phyloP scores from a whole-genome alignment of 805 yeast species.

The Limtongozyma cylindracea region DNA sequence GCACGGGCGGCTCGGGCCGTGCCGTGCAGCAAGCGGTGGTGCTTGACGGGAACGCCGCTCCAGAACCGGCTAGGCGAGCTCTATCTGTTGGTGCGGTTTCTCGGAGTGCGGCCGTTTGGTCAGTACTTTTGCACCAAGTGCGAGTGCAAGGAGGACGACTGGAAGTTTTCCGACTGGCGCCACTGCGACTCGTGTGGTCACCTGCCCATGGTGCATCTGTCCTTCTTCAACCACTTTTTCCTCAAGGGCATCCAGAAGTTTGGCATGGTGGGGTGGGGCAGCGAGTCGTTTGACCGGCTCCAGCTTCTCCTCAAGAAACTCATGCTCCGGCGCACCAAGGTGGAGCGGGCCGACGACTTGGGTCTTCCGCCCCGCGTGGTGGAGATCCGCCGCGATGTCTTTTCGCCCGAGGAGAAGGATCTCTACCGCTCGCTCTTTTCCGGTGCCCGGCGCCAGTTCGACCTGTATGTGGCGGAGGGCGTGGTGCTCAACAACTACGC shows the following conservation, averaged over 20 bases:
- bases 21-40: slow-evolving; percentile 57
- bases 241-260: slow-evolving; percentile 77
- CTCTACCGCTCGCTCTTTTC: slow-evolving; percentile 69
- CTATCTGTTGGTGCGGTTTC: slow-evolving; percentile 72
- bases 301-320: slow-evolving; percentile 51
- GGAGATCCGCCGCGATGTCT: slow-evolving; percentile 63
- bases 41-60: slow-evolving; percentile 87
- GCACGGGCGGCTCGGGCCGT: slow-evolving; percentile 74
- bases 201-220: slow-evolving; percentile 84
- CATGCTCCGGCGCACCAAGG: slow-evolving; percentile 85
- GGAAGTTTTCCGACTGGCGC: slow-evolving; percentile 69
- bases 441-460: slow-evolving; percentile 69
- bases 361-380: slow-evolving; percentile 95
- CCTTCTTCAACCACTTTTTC: slow-evolving; percentile 89
- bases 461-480: slow-evolving; percentile 86
- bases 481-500: slow-evolving; percentile 94
- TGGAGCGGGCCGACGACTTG: slow-evolving; percentile 90
- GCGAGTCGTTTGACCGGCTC: slow-evolving; percentile 50
- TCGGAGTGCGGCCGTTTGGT: slow-evolving; percentile 69
- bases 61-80: slow-evolving; percentile 94
- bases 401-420: slow-evolving; percentile 91
- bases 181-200: slow-evolving; percentile 78
- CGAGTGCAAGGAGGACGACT: slow-evolving; percentile 55
- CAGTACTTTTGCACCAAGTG: slow-evolving; percentile 86
- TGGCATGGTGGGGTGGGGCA: slow-evolving; percentile 67